Conservation (phyloP, 495 filamentous ascomycete species). For the Amphirosellinia nigrospora region DNA sequence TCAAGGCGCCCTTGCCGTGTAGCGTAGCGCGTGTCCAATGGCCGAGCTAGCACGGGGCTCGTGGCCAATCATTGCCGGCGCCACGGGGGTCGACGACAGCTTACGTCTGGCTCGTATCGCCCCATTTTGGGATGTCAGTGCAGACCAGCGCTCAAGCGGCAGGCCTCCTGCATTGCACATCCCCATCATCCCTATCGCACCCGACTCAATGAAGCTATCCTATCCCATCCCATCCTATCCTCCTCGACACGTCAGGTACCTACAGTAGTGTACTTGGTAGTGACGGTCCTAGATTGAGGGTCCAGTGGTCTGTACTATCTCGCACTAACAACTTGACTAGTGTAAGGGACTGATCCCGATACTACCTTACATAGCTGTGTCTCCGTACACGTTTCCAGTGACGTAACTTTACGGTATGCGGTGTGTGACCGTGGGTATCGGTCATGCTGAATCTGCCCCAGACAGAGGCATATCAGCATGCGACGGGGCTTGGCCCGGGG, state of each 20-base stretch:
- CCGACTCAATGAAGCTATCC: not conserved
- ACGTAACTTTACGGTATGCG: not conserved
- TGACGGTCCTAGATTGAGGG: not conserved
- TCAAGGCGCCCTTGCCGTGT: not conserved
- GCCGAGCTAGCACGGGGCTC: not conserved
- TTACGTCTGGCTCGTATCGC: slow-evolving; percentile 10
- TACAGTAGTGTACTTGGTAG: no score
- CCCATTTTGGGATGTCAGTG: not conserved
- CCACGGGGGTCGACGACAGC: not conserved
- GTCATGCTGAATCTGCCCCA: not conserved
- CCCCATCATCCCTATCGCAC: not conserved
- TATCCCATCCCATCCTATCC: no score
- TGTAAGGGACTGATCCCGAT: not conserved
- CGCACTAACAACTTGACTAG: not conserved
- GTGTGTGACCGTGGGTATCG: not conserved
- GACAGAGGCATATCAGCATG: not conserved
- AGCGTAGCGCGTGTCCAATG: not conserved
- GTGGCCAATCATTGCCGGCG: slow-evolving; percentile 15
- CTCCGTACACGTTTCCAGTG: not conserved
- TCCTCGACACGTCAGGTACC: slow-evolving; percentile 3
- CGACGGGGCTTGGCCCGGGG: not conserved
- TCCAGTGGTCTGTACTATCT: not conserved
- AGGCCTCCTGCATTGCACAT: slow-evolving; percentile 6
- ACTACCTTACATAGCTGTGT: not conserved
- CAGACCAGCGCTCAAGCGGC: not conserved